phyloP scores from a whole-genome alignment of 108 stramenopile species.

The Aureococcus anophagefferens region DNA sequence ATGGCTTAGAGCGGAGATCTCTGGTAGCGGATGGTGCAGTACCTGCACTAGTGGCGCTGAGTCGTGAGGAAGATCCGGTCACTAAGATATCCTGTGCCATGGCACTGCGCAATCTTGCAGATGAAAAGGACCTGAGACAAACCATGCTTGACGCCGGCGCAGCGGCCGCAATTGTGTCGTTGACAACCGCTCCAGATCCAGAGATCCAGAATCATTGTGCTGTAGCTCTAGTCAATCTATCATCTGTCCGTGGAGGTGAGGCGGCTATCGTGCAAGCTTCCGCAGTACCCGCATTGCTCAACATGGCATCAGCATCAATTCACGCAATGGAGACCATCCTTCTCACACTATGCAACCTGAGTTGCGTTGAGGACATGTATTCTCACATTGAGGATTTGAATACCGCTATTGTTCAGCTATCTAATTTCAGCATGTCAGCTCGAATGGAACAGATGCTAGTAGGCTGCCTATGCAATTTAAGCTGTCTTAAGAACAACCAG shows the following conservation, averaged over 20 bases:
- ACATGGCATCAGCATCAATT: background rate
- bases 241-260: background rate
- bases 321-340: constrained; percentile 6
- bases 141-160: constrained; percentile 7
- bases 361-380: background rate
- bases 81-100: constrained; percentile 5
- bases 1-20: too few relatives aligned
- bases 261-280: background rate
- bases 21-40: too few relatives aligned
- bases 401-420: constrained; percentile 6
- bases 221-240: constrained; percentile 4
- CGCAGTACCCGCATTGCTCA: background rate
- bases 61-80: too few relatives aligned
- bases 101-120: constrained; percentile 5
- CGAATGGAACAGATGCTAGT: constrained; percentile 2
- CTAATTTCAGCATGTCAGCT: background rate
- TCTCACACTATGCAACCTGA: background rate
- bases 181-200: background rate
- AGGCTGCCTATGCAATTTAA: constrained; percentile 1
- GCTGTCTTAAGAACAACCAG: constrained; percentile 15
- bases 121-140: background rate
- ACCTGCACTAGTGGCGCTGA: too few relatives aligned
- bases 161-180: background rate
- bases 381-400: constrained; percentile 10
- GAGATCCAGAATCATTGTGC: constrained; percentile 9